These are phyloP conservation scores for Botrytis tulipae DNA, from an alignment of 2,329 filamentous ascomycete genomes.

Conservation along the genomic window DNA sequence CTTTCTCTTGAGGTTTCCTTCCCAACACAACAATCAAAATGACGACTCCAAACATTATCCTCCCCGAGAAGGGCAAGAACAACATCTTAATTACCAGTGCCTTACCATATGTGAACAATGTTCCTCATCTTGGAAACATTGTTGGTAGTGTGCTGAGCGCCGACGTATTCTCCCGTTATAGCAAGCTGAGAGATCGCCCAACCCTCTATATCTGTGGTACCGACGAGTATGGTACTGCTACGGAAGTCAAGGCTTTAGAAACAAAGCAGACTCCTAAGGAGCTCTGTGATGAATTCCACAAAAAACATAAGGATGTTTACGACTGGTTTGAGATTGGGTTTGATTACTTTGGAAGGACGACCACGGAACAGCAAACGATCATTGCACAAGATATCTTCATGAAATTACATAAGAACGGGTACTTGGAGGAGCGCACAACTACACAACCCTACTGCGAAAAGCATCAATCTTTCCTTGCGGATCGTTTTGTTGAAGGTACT, in stretches of 20 bases:
- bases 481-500: slow-evolving; percentile 79
- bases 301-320: slow-evolving; percentile 86
- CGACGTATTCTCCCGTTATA: slow-evolving; percentile 81
- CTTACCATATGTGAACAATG: slow-evolving; percentile 79
- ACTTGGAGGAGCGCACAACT: slow-evolving; percentile 80
- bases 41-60: slow-evolving; percentile 43
- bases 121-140: slow-evolving; percentile 85
- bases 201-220: slow-evolving; percentile 86
- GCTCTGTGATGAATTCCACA: slow-evolving; percentile 90
- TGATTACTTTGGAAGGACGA: slow-evolving; percentile 91
- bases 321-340: slow-evolving; percentile 96
- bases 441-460: slow-evolving; percentile 87
- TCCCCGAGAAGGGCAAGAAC: slow-evolving; percentile 70
- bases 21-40: slow-evolving; percentile 26
- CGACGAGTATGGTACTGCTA: slow-evolving; percentile 94
- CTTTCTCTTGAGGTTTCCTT: background rate
- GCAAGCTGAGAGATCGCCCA: slow-evolving; percentile 73
- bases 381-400: slow-evolving; percentile 91
- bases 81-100: slow-evolving; percentile 91
- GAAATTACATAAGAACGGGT: slow-evolving; percentile 85
- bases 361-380: slow-evolving; percentile 82
- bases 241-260: slow-evolving; percentile 91
- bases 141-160: slow-evolving; percentile 85
- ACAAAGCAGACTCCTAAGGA: slow-evolving; percentile 78
- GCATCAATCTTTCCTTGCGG: slow-evolving; percentile 75